phyloP scores from a whole-genome alignment of 1,284 basidiomycete species.

The Pterulicium gracile region DNA sequence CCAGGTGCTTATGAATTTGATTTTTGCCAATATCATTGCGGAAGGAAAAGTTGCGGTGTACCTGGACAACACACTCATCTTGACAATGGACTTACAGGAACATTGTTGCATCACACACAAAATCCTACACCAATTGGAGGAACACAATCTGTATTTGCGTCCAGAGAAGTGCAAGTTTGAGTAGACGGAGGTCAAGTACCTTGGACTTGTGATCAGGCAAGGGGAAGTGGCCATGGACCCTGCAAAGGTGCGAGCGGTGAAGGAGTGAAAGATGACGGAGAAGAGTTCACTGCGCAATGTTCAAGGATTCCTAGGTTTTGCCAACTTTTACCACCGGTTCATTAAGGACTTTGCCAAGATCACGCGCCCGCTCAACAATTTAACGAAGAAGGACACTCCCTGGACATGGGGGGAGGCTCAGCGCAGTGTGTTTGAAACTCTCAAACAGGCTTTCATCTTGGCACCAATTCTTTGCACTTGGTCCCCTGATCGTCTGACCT shows the following conservation, averaged over 20 bases:
- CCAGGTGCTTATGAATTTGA: constrained; percentile 13
- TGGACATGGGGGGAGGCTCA: constrained; percentile 8
- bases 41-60: too few species aligned
- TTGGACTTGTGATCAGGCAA: constrained; percentile 15
- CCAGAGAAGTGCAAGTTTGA: constrained; percentile 28
- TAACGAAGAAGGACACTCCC: constrained; percentile 10
- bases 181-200: constrained; percentile 21
- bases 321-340: too few species aligned
- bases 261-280: background rate
- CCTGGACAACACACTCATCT: too few species aligned
- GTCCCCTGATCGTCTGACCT: too few species aligned
- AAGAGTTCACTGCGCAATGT: background rate
- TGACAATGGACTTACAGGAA: too few species aligned
- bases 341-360: constrained; percentile 23
- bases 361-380: constrained; percentile 14
- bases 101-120: constrained; percentile 12
- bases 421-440: constrained; percentile 1
- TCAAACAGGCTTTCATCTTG: background rate
- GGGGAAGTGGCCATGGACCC: background rate
- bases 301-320: too few species aligned
- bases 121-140: constrained; percentile 21
- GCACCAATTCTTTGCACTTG: too few species aligned
- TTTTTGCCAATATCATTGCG: constrained; percentile 10
- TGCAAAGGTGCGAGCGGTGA: background rate
- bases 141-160: constrained; percentile 20